Base-by-base conservation (phyloP, 1,284 basidiomycete species). In the Marasmius oreades region DNA sequence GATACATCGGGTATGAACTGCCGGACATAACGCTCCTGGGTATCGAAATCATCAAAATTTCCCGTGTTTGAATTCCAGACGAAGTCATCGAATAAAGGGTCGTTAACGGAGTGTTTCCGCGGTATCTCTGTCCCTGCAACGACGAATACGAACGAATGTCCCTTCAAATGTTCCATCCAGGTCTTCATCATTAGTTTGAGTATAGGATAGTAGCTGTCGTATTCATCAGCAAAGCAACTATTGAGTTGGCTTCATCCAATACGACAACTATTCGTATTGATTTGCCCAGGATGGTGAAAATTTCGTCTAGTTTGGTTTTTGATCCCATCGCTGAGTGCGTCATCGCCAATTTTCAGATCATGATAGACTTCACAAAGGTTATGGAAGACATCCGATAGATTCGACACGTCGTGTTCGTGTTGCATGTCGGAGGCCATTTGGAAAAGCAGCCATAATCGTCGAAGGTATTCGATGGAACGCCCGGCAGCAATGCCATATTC, bases 131-230 rank as follows among this genome's bases (percentile, higher is more conserved):
- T 33, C 22, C 37, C 51, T 10, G 33, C 20, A 12, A 52, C 34
- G 10, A 52, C 14, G 51, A 42, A 52, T 4, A 39, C 22, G 39
- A 52, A 52, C 16, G 33, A 33, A 12, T 7, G 18, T 12, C 22
- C 20, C 11, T 20, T 39, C 34, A 42, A 22, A 10, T 52, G 33
- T 20, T 23, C 16, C 8, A 28, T 18, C 53, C 53, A 55, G 14
- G 45, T 33, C 23, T 26, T 8, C 12, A 55, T n/a, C 16, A 55
- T 36, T 18, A 33, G 44, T 24, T 55, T 55, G 26, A 55, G 45
- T 0, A 37, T 14, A 14, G 52, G 52, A 44, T 53, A 45, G 20
- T 26, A 22, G 5, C 31, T 28, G 3, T 20, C 39, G 3, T 26
- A 10, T 6, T 53, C 47, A 26, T 50, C 47, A 20, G 10, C 10